Percentiles rank a stretch among this genome's conserved stretches.
Conservation (phyloP, 371 early-diverging fungal genomes). For the Nematocida sp. region DNA sequence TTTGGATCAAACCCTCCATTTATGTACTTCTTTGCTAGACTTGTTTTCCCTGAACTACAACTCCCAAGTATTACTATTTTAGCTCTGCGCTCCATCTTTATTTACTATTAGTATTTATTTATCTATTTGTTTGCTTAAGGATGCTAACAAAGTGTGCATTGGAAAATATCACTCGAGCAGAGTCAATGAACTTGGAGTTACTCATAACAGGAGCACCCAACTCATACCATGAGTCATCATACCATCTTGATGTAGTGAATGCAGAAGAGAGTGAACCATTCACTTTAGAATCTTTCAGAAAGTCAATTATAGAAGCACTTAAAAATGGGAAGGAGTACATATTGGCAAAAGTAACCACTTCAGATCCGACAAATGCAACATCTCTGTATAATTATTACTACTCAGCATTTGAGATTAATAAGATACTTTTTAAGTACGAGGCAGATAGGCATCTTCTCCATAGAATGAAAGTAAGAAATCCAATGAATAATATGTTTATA, state of each 20-base stretch:
- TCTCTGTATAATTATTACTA: conserved; percentile 75
- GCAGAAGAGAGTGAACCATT: conserved; percentile 76
- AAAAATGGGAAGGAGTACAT: conserved; percentile 75
- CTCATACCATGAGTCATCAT: conserved; percentile 49
- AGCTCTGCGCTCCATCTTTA: conserved; percentile 64
- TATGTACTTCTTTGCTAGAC: conserved; percentile 76
- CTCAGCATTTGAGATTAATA: conserved; percentile 77
- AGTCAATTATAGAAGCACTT: conserved; percentile 72
- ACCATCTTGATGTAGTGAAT: conserved; percentile 71
- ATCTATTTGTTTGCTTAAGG: conserved; percentile 56
- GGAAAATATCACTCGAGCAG: conserved; percentile 53
- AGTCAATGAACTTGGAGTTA: conserved; percentile 60
- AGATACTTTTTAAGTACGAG: conserved; percentile 76
- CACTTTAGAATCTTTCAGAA: conserved; percentile 75
- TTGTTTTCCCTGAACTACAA: conserved; percentile 70
- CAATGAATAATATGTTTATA: conserved; percentile 76
- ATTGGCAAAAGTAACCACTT: conserved; percentile 76
- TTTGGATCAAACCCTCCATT: conserved; percentile 91
- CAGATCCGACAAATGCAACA: conserved; percentile 73
- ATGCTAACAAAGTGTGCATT: conserved; percentile 45
- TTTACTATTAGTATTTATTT: conserved; percentile 54
- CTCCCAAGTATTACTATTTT: conserved; percentile 71
- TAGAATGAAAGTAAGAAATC: conserved; percentile 79
- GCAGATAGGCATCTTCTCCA: conserved; percentile 71
- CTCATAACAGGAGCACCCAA: conserved; percentile 69